Conservation (phyloP, 2,329 filamentous ascomycete genomes). For the Xylaria sp. region DNA sequence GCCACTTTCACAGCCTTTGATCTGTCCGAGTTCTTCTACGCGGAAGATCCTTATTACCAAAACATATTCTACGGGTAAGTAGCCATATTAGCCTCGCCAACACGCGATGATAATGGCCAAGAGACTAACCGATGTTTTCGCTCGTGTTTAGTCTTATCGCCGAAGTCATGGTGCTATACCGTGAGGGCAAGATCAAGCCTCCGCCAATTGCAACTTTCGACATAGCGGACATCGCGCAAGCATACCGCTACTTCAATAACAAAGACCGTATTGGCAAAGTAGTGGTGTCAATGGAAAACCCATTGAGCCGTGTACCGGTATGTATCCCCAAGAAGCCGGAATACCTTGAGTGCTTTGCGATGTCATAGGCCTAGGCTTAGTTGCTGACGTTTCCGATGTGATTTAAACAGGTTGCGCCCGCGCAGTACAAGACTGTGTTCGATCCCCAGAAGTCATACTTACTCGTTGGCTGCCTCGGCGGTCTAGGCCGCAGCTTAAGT, state of each 20-base stretch:
- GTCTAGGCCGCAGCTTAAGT: slow-evolving; percentile 51
- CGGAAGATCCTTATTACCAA: background rate
- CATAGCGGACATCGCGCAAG: slow-evolving; percentile 25
- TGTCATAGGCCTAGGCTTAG: background rate
- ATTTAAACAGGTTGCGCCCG: slow-evolving; percentile 14
- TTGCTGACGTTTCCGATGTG: background rate
- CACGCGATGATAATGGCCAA: background rate
- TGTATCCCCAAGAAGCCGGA: background rate
- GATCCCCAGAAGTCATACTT: slow-evolving; percentile 39
- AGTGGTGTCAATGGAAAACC: slow-evolving; percentile 39
- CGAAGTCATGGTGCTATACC: slow-evolving; percentile 23
- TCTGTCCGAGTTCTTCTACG: slow-evolving; percentile 42
- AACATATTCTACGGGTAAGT: background rate
- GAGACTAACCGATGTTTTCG: background rate
- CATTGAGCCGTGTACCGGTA: slow-evolving; percentile 10
- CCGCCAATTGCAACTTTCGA: slow-evolving; percentile 33
- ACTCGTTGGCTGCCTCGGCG: slow-evolving; percentile 46
- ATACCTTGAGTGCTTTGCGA: background rate
- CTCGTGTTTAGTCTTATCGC: background rate
- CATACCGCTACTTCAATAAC: slow-evolving; percentile 37
- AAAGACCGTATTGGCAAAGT: slow-evolving; percentile 41
- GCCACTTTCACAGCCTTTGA: slow-evolving; percentile 56
- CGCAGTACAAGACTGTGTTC: slow-evolving; percentile 30
- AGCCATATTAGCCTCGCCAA: background rate
- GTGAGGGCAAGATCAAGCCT: slow-evolving; percentile 29